These are phyloP conservation scores for Blastomyces emzantsi DNA, from an alignment of 2,329 filamentous ascomycete species.

Conservation along the genomic window DNA sequence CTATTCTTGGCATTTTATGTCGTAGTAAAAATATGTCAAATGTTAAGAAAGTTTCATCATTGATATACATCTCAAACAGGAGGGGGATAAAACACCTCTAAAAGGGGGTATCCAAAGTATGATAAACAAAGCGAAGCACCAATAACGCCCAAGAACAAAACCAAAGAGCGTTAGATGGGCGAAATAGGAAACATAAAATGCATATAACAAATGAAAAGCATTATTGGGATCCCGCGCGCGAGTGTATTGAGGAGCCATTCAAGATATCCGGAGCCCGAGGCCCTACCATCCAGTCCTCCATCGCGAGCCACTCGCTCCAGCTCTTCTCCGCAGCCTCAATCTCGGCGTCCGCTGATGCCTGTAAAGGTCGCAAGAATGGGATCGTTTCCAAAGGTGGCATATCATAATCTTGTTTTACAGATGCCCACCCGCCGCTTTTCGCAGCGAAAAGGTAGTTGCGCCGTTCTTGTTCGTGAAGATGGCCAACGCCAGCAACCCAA, in stretches of 20 bases:
- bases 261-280: conserved; percentile 55
- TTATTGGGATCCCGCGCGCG: conserved; percentile 24
- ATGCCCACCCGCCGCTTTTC: conserved; percentile 83
- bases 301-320: conserved; percentile 93
- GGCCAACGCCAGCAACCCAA: conserved; percentile 70
- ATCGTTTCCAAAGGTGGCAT: conserved; percentile 73
- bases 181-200: conserved; percentile 1
- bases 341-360: conserved; percentile 65
- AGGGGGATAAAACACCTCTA: background rate
- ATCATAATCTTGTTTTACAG: conserved; percentile 85
- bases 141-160: background rate
- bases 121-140: background rate
- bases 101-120: background rate
- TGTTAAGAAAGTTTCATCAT: no score
- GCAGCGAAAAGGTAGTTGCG: conserved; percentile 92
- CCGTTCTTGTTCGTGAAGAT: conserved; percentile 78
- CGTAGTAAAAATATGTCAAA: no score
- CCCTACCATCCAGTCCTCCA: conserved; percentile 99
- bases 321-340: conserved; percentile 70
- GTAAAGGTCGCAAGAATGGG: conserved; percentile 78
- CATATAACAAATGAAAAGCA: conserved; percentile 5
- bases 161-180: background rate
- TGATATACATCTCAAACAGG: background rate
- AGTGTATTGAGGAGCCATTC: conserved; percentile 30
- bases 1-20: no score